Conservation (phyloP, 1,139 yeast species). For the Magnusiomyces tetraspermus region DNA sequence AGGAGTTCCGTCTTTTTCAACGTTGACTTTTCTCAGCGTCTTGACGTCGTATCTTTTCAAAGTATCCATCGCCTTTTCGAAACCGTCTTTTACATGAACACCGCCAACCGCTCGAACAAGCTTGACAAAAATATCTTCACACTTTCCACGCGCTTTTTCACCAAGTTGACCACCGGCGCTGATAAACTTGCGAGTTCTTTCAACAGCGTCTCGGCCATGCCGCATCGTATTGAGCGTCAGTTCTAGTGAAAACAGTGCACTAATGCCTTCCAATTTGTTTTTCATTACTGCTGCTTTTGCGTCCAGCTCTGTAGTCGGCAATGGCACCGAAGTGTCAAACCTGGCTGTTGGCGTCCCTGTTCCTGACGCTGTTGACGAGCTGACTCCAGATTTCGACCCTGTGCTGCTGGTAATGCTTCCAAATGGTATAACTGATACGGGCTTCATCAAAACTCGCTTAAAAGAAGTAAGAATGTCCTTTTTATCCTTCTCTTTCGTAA, state of each 20-base stretch:
- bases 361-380: not conserved
- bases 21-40: slow-evolving; percentile 33
- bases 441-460: slow-evolving; percentile 37
- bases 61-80: slow-evolving; percentile 65
- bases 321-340: slow-evolving; percentile 7
- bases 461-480: slow-evolving; percentile 46
- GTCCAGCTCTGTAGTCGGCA: slow-evolving; percentile 37
- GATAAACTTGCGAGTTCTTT: slow-evolving; percentile 31
- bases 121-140: slow-evolving; percentile 55
- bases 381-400: not conserved
- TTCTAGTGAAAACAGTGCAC: slow-evolving; percentile 36
- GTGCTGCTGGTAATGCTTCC: slow-evolving; percentile 1
- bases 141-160: slow-evolving; percentile 29
- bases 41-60: slow-evolving; percentile 64
- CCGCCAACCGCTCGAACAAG: slow-evolving; percentile 57
- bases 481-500: slow-evolving; percentile 37
- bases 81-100: slow-evolving; percentile 70
- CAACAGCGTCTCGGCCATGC: slow-evolving; percentile 33
- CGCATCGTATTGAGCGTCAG: slow-evolving; percentile 35
- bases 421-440: slow-evolving; percentile 26
- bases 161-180: slow-evolving; percentile 26
- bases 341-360: slow-evolving; percentile 6
- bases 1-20: slow-evolving; percentile 18
- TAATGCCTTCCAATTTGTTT: slow-evolving; percentile 35
- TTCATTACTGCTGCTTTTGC: slow-evolving; percentile 39